phyloP scores from a whole-genome alignment of 371 early-diverging fungal species.

The Fennellomyces sp. region DNA sequence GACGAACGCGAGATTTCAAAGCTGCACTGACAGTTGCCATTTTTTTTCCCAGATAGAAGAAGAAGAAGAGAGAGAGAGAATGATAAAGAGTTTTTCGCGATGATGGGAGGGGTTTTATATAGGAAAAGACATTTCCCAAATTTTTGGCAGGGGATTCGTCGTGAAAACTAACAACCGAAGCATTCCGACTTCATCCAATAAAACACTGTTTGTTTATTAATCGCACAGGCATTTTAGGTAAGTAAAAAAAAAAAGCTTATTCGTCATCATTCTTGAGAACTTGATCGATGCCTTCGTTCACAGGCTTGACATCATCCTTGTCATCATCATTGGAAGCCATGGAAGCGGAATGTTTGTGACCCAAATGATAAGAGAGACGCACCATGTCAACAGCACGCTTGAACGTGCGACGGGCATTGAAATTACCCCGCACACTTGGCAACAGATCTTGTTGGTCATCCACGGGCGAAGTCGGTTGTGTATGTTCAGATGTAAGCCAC shows the following conservation, averaged over 20 bases:
- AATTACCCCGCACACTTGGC: conserved; percentile 79
- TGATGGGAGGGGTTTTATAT: conserved; percentile 1
- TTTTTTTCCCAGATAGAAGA: conserved; percentile 7
- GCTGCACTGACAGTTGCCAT: conserved; percentile 51
- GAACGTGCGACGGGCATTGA: conserved; percentile 80
- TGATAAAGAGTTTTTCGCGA: too few relatives aligned
- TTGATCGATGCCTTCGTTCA: conserved; percentile 47
- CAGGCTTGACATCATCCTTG: conserved; percentile 35
- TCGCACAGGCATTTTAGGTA: too few relatives aligned
- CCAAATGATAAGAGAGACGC: conserved; percentile 47
- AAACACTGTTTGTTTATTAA: neutral
- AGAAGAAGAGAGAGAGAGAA: neutral
- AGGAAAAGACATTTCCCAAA: too few relatives aligned
- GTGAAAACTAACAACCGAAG: neutral
- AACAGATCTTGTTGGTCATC: conserved; percentile 59
- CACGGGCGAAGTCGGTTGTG: conserved; percentile 29
- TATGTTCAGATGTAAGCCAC: conserved; percentile 58
- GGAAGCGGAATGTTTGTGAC: conserved; percentile 37
- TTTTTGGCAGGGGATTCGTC: too few relatives aligned
- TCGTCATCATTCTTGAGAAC: conserved; percentile 38
- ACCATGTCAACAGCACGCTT: conserved; percentile 71
- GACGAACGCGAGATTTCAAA: conserved; percentile 49
- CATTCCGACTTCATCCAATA: conserved; percentile 1
- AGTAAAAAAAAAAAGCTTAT: neutral
- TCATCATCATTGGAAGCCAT: conserved; percentile 18